phyloP scores from a whole-genome alignment of 2,329 filamentous ascomycete genomes.

The Hirsutella thompsonii region DNA sequence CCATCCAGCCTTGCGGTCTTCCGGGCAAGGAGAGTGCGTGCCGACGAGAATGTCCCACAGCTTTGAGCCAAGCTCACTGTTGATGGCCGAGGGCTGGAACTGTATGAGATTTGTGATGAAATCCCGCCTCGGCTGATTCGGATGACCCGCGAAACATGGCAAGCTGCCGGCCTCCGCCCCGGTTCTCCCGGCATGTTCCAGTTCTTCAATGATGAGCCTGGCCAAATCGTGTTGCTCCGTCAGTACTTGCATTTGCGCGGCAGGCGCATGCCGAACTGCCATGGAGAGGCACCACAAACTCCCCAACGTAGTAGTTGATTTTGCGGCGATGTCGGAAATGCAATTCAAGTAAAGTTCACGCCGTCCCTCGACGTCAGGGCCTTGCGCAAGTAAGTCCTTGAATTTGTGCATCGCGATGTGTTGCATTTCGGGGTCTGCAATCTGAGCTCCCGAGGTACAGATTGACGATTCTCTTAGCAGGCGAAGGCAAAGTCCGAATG shows the following conservation, averaged over 20 bases:
- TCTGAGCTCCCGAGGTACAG: slow-evolving; percentile 35
- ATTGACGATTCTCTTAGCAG: slow-evolving; percentile 61
- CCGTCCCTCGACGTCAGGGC: slow-evolving; percentile 41
- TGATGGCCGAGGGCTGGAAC: slow-evolving; percentile 48
- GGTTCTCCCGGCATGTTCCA: slow-evolving; percentile 39
- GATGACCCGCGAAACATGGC: slow-evolving; percentile 31
- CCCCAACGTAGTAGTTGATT: slow-evolving; percentile 53
- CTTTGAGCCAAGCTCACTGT: slow-evolving; percentile 43
- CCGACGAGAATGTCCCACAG: slow-evolving; percentile 69
- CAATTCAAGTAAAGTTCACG: slow-evolving; percentile 53
- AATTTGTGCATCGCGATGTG: slow-evolving; percentile 50
- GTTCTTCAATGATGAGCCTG: slow-evolving; percentile 48
- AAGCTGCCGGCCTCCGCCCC: slow-evolving; percentile 22
- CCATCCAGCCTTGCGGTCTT: slow-evolving; percentile 59
- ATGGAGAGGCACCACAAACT: slow-evolving; percentile 54
- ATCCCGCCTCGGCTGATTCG: slow-evolving; percentile 41
- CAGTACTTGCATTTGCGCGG: slow-evolving; percentile 41
- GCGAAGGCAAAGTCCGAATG: slow-evolving; percentile 45
- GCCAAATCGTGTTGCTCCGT: slow-evolving; percentile 49
- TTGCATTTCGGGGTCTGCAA: slow-evolving; percentile 50
- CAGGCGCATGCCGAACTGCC: slow-evolving; percentile 31
- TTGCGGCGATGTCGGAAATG: slow-evolving; percentile 52
- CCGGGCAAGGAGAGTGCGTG: slow-evolving; percentile 39
- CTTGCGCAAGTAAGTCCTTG: slow-evolving; percentile 41
- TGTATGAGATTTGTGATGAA: slow-evolving; percentile 45